phyloP scores from a whole-genome alignment of 768 basidiomycete genomes.

The Amanita rimosa region DNA sequence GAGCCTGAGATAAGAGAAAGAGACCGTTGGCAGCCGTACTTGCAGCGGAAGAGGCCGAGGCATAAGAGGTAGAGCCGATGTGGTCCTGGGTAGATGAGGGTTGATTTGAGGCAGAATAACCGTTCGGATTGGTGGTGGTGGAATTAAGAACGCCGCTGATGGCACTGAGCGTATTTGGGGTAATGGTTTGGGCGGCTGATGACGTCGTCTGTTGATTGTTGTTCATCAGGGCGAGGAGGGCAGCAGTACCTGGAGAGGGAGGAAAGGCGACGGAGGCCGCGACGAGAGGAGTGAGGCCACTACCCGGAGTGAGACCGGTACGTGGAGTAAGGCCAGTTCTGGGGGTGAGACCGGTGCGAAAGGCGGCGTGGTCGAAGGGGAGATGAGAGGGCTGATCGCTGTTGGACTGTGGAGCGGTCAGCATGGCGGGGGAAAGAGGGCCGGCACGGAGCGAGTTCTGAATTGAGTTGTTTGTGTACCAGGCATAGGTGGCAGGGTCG shows the following conservation, averaged over 20 bases:
- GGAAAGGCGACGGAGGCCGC: slow-evolving; percentile 70
- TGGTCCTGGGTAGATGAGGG: slow-evolving; percentile 12
- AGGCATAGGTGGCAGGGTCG: slow-evolving; percentile 45
- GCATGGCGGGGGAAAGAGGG: slow-evolving; percentile 94
- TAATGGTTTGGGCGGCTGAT: slow-evolving; percentile 42
- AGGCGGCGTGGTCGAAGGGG: slow-evolving; percentile 58
- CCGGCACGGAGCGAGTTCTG: slow-evolving; percentile 83
- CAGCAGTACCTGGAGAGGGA: slow-evolving; percentile 81
- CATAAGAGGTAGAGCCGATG: slow-evolving; percentile 17
- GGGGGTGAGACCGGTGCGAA: slow-evolving; percentile 83
- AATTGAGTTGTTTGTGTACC: slow-evolving; percentile 48
- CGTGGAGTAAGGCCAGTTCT: slow-evolving; percentile 78
- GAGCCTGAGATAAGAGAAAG: slow-evolving; percentile 88
- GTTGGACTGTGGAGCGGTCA: slow-evolving; percentile 67
- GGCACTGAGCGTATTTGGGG: slow-evolving; percentile 66
- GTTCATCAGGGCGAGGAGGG: slow-evolving; percentile 88
- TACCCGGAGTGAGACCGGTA: slow-evolving; percentile 69
- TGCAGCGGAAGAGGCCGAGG: slow-evolving; percentile 45
- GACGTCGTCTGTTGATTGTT: slow-evolving; percentile 27
- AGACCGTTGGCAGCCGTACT: slow-evolving; percentile 81
- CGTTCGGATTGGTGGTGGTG: slow-evolving; percentile 47
- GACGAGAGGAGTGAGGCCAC: slow-evolving; percentile 73
- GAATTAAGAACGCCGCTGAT: slow-evolving; percentile 69
- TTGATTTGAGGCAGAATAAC: slow-evolving; percentile 28
- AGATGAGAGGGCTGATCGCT: slow-evolving; percentile 30